Base-by-base conservation (phyloP, 139 green algal genomes). In the Monoraphidium neglectum region DNA sequence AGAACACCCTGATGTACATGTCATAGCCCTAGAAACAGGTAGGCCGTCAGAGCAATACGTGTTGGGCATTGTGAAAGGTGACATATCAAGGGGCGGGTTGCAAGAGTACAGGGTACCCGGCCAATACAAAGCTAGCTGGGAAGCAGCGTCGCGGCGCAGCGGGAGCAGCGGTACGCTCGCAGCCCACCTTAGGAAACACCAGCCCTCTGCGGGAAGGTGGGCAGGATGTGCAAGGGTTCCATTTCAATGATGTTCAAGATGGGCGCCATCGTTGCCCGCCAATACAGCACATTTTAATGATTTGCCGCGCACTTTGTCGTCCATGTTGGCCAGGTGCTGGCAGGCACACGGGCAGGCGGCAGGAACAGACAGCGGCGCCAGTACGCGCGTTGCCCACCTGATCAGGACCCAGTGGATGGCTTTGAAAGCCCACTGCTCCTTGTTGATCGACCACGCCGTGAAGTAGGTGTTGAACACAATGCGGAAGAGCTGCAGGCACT, bases 401-500 rank as follows among this genome's bases (percentile, higher is more conserved):
- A 77, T 59, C 57, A 77, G 70, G 18, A 68, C 38, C 70, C 70
- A 77, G 56, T 59, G 38, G 30, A 68, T 57, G 12, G n/a, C 70
- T 56, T 77, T 37, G 18, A 6, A 59, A 47, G 37, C 68, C 71
- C 59, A 70, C 8, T 70, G 15, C 37, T 70, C 23, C 56, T 28
- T 67, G 61, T 78, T 56, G 43, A 78, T 78, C 24, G 71, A 64
- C 72, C 72, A 78, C 32, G 6, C 28, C 12, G 26, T 8, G 28
- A 78, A 43, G 18, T 28, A 16, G 2, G 46, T 78, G 72, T 78
- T 78, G 62, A 78, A 78, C 30, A 78, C 72, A 6, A 78, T 61
- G 1, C 60, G 40, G 46, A 78, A 78, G n/a, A 78, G 47, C 60
- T 78, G 72, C 43, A 78, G 47, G 46, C 64, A 71, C 61, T 78